A percentile compares a stretch with the other conserved stretches of the same genome.
Conservation (phyloP, 495 filamentous ascomycete species). For the Penicillium herquei region DNA sequence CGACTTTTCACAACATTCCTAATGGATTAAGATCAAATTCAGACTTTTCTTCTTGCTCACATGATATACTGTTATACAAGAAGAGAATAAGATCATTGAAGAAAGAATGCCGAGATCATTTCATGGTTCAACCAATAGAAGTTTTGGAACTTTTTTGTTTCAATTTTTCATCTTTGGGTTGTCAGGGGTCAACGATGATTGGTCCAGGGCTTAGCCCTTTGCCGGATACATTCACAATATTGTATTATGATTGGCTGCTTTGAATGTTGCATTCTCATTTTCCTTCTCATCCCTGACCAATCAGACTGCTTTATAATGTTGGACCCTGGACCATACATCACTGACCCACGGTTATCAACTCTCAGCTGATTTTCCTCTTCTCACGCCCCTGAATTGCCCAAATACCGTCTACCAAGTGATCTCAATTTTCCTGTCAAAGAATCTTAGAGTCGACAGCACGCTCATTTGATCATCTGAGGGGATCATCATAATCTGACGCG, state of each 20-base stretch:
- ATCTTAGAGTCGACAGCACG: no score
- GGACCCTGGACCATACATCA: background rate
- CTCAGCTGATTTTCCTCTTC: background rate
- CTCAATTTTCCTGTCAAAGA: no score
- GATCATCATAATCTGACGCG: no score
- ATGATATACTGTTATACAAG: no score
- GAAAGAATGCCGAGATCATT: no score
- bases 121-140: no score
- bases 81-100: no score
- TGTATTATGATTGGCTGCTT: background rate
- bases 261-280: background rate
- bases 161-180: background rate
- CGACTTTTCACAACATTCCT: no score
- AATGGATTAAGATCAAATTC: no score
- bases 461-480: no score
- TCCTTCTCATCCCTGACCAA: background rate
- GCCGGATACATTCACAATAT: background rate
- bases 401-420: background rate
- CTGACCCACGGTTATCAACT: background rate
- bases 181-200: background rate
- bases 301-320: background rate
- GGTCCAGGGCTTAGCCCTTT: background rate
- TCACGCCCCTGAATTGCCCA: background rate
- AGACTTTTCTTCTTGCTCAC: no score
- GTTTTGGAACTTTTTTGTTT: no score